A percentile compares a stretch with the other conserved stretches of the same genome.
Evolutionary conservation across 2,329 filamentous ascomycete species (phyloP).

Genomic region (Chrysosphaeria jannelii): DNA sequence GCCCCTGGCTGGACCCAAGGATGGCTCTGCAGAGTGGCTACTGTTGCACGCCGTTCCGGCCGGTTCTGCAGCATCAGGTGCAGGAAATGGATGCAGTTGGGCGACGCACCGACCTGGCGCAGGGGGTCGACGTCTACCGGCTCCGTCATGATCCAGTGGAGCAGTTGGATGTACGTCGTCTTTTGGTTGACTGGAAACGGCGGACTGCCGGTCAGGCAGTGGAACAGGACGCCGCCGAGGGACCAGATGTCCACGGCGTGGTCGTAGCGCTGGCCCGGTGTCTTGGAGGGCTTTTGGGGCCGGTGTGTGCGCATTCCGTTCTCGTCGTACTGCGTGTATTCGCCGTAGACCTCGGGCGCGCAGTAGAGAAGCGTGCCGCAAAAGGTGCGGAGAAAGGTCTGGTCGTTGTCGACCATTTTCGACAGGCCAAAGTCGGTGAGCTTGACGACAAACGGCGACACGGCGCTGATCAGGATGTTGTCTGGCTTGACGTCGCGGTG

Average conservation of each 20-base stretch:
- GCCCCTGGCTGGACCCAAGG: constrained; percentile 35
- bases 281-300: constrained; percentile 27
- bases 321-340: constrained; percentile 37
- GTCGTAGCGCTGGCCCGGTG: constrained; percentile 38
- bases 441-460: constrained; percentile 54
- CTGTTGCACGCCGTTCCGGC: constrained; percentile 45
- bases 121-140: constrained; percentile 37
- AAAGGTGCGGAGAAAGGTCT: constrained; percentile 86
- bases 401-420: constrained; percentile 69
- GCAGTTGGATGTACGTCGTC: constrained; percentile 47
- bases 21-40: constrained; percentile 37
- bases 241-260: constrained; percentile 95
- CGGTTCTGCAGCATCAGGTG: constrained; percentile 53
- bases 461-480: constrained; percentile 62
- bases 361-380: constrained; percentile 91
- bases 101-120: constrained; percentile 24
- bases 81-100: constrained; percentile 42
- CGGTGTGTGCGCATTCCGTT: constrained; percentile 20
- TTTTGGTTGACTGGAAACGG: constrained; percentile 58
- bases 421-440: constrained; percentile 90
- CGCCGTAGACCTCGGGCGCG: constrained; percentile 81
- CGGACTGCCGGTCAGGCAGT: constrained; percentile 45
- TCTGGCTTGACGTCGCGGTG: constrained; percentile 98
- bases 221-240: constrained; percentile 73
- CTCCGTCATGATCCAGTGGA: constrained; percentile 62